These are phyloP conservation scores for Metarhizium album DNA, from an alignment of 2,329 filamentous ascomycete genomes.

Conservation along the genomic window DNA sequence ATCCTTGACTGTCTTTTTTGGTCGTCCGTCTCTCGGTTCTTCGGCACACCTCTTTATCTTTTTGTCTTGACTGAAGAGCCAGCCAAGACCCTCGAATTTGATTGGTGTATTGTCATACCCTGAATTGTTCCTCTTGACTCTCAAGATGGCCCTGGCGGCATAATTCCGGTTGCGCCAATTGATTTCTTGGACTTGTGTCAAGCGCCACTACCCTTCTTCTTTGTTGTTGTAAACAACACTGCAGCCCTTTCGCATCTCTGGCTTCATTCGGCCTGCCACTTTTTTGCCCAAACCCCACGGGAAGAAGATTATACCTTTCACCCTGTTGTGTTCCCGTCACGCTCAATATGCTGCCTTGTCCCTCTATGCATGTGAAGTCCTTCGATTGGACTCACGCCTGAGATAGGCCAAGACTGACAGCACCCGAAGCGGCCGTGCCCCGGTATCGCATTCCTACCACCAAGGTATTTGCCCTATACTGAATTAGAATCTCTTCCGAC, in stretches of 20 bases:
- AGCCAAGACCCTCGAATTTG: neutral
- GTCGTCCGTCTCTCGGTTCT: too few relatives aligned
- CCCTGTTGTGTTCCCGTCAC: neutral
- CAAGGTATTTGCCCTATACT: neutral
- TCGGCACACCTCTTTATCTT: neutral
- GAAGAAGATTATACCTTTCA: neutral
- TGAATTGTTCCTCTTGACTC: neutral
- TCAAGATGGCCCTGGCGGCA: neutral
- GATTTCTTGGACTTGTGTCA: neutral
- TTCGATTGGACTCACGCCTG: slow-evolving; percentile 15
- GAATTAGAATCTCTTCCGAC: neutral
- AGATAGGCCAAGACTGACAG: slow-evolving; percentile 1
- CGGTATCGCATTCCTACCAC: neutral
- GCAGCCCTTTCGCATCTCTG: neutral
- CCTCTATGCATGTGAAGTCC: slow-evolving; percentile 12
- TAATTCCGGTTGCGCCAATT: neutral
- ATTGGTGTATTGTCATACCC: neutral
- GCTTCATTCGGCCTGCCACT: neutral
- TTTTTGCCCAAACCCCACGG: neutral
- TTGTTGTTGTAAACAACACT: neutral
- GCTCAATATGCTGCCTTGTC: slow-evolving; percentile 13
- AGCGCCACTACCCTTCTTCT: neutral
- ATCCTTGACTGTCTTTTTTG: too few relatives aligned
- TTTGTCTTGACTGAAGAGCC: neutral
- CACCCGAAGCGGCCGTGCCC: neutral